These are phyloP conservation scores for Backusella sp. DNA, from an alignment of 192 early-diverging fungal genomes.

Conservation along the genomic window DNA sequence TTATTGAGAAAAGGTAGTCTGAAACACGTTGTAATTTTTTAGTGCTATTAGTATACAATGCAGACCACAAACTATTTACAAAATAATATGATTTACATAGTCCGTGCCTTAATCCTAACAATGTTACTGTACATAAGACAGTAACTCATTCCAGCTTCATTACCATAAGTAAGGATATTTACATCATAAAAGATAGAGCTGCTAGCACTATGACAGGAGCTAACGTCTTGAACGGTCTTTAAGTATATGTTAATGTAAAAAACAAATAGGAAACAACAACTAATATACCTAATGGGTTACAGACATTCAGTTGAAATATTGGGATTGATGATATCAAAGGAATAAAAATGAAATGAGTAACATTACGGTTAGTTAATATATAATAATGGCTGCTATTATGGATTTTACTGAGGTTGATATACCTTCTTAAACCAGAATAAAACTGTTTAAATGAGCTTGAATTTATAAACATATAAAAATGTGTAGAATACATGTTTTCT, in stretches of 20 bases:
- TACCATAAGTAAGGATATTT: not conserved
- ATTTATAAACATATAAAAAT: not conserved
- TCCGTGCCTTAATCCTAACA: not conserved
- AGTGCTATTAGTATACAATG: not conserved
- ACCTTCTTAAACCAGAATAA: not conserved
- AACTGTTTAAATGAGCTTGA: not conserved
- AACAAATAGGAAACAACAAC: not conserved
- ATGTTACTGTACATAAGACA: not conserved
- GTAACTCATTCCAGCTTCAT: not conserved
- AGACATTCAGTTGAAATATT: not conserved
- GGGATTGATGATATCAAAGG: not conserved
- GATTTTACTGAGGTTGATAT: not conserved
- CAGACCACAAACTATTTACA: not conserved
- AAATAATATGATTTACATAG: not conserved
- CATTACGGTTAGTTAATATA: not conserved
- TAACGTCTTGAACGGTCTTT: not conserved
- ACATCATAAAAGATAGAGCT: not conserved
- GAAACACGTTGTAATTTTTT: not conserved
- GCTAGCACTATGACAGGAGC: not conserved
- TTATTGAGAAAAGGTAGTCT: not conserved
- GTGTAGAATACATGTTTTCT: not conserved
- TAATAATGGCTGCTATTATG: not conserved
- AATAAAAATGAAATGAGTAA: not conserved
- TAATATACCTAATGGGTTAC: not conserved
- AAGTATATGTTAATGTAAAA: not conserved